These are phyloP conservation scores for Backusella tuberculispora DNA, from an alignment of 192 early-diverging fungal genomes.

Conservation along the genomic window DNA sequence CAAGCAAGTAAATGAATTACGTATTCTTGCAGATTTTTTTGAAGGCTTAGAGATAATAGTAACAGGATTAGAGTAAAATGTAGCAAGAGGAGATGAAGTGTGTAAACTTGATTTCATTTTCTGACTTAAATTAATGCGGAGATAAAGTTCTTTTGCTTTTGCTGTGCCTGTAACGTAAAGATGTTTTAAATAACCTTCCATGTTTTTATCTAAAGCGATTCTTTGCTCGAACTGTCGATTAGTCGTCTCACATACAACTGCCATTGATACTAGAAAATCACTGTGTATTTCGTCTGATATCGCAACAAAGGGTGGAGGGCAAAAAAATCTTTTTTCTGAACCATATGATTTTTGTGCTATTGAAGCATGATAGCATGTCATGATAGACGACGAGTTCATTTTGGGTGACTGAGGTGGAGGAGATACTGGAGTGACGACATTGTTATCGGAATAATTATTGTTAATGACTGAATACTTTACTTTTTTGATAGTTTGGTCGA, in stretches of 20 bases:
- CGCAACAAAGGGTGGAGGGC: constrained; percentile 73
- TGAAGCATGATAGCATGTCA: constrained; percentile 78
- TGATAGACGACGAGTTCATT: constrained; percentile 58
- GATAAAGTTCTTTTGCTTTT: constrained; percentile 77
- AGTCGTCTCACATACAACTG: constrained; percentile 41
- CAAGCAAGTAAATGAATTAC: constrained; percentile 77
- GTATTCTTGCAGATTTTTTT: constrained; percentile 86
- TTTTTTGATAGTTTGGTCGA: neutral
- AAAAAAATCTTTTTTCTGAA: constrained; percentile 84
- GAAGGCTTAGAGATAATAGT: constrained; percentile 92
- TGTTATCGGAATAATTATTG: neutral
- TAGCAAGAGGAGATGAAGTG: constrained; percentile 52
- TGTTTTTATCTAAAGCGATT: constrained; percentile 52
- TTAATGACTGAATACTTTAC: neutral
- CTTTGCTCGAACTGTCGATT: constrained; percentile 48
- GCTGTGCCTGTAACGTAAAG: constrained; percentile 79
- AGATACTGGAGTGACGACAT: neutral
- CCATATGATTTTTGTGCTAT: constrained; percentile 97
- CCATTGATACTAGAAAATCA: constrained; percentile 33
- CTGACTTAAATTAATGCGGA: constrained; percentile 64
- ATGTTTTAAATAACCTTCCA: constrained; percentile 68
- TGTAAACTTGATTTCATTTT: constrained; percentile 22
- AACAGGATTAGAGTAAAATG: constrained; percentile 74
- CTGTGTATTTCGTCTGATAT: constrained; percentile 49
- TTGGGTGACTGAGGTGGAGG: constrained; percentile 16